These are phyloP conservation scores for Quercus suber DNA, from an alignment of 306 rosid species.

Conservation along the genomic window DNA sequence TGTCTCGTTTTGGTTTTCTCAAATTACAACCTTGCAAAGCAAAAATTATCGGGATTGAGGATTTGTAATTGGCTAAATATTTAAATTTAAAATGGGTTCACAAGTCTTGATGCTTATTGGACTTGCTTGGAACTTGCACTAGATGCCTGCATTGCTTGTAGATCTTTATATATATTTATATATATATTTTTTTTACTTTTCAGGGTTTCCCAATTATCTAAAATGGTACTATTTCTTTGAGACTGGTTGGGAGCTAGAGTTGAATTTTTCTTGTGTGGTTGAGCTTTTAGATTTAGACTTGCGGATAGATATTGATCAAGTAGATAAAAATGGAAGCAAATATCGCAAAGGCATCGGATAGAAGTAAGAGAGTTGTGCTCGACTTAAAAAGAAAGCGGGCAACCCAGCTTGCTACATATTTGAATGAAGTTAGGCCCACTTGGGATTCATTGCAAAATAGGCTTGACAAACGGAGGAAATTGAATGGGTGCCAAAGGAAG, in stretches of 20 bases:
- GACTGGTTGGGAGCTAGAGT: slow-evolving; percentile 31
- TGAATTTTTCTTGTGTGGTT: slow-evolving; percentile 27
- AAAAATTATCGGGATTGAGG: too few species aligned
- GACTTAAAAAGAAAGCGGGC: slow-evolving; percentile 59
- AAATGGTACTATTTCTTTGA: slow-evolving; percentile 35
- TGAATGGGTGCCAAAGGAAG: slow-evolving; percentile 31
- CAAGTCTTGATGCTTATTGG: too few species aligned
- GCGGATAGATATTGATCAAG: slow-evolving; percentile 55
- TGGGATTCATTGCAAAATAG: slow-evolving; percentile 4
- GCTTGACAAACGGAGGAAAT: slow-evolving; percentile 48
- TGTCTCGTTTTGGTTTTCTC: too few species aligned
- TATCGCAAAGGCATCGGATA: slow-evolving; percentile 65
- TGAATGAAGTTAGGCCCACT: slow-evolving; percentile 36
- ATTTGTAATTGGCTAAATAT: too few species aligned
- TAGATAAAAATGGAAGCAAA: slow-evolving; percentile 56
- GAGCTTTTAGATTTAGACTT: slow-evolving; percentile 46
- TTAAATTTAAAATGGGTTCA: too few species aligned
- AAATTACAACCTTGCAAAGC: too few species aligned
- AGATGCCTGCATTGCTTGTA: too few species aligned
- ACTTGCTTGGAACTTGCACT: too few species aligned
- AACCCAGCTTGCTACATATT: slow-evolving; percentile 30
- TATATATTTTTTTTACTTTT: slow-evolving; percentile 18
- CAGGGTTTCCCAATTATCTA: slow-evolving; percentile 48
- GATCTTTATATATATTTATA: background rate
- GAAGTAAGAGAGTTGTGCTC: slow-evolving; percentile 22